Evolutionary conservation across 2,329 filamentous ascomycete species (phyloP).

Genomic region (Nemania bipapillata): DNA sequence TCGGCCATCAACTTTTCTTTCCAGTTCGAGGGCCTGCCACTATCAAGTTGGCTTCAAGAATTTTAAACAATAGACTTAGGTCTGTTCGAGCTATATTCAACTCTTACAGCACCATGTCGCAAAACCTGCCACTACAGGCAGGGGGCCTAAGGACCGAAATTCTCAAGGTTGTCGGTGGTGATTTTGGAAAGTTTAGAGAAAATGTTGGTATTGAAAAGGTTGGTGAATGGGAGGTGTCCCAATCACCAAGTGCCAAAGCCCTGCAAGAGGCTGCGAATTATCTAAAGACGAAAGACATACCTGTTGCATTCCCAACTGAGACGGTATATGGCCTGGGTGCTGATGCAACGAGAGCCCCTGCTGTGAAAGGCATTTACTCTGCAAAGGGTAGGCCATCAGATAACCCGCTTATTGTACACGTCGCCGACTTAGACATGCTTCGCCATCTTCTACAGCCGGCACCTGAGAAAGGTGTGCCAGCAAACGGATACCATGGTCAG

Average conservation of each 20-base stretch:
- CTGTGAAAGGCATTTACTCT: constrained; percentile 90
- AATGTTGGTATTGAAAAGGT: constrained; percentile 43
- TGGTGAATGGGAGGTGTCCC: constrained; percentile 46
- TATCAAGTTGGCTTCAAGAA: constrained; percentile 48
- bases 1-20: not conserved
- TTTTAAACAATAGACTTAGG: constrained; percentile 33
- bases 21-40: not conserved
- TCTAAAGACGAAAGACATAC: constrained; percentile 72
- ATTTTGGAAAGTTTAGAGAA: constrained; percentile 46
- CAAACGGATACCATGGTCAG: constrained; percentile 50
- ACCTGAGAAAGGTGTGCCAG: constrained; percentile 41
- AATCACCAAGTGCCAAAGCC: constrained; percentile 41
- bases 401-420: constrained; percentile 94
- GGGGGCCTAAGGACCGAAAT: constrained; percentile 41
- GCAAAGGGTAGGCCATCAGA: constrained; percentile 92
- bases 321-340: constrained; percentile 98
- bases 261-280: constrained; percentile 74
- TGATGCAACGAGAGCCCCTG: constrained; percentile 84
- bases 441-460: constrained; percentile 65
- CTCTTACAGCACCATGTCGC: constrained; percentile 50
- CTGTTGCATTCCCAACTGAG: constrained; percentile 96
- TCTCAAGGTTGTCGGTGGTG: constrained; percentile 41
- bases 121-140: constrained; percentile 40
- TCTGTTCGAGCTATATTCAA: constrained; percentile 47
- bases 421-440: constrained; percentile 83